Evolutionary conservation across 2,329 filamentous ascomycete genomes (phyloP).

Genomic region (Teratosphaeria viscida): DNA sequence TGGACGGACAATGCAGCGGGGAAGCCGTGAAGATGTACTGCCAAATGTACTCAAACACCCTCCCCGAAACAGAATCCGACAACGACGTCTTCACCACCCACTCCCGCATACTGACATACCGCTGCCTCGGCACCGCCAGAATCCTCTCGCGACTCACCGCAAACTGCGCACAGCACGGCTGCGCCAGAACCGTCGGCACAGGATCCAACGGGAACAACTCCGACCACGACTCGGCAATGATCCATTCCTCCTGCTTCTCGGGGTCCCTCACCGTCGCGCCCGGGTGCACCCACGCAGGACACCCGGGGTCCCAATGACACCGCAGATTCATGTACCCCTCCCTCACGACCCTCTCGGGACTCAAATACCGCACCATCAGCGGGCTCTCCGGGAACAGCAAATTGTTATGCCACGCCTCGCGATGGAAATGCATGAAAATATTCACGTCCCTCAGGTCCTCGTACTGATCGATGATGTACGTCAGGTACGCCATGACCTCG

Average conservation of each 20-base stretch:
- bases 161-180: conserved; percentile 56
- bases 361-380: conserved; percentile 36
- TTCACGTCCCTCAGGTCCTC: conserved; percentile 47
- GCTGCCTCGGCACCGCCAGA: conserved; percentile 40
- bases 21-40: conserved; percentile 49
- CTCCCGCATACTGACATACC: conserved; percentile 48
- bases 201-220: conserved; percentile 39
- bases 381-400: conserved; percentile 36
- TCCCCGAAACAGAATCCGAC: conserved; percentile 45
- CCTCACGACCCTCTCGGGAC: conserved; percentile 35
- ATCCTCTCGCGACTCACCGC: conserved; percentile 50
- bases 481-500: conserved; percentile 53
- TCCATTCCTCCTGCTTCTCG: conserved; percentile 34
- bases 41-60: conserved; percentile 56
- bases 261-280: conserved; percentile 26
- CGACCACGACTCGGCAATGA: conserved; percentile 36
- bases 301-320: conserved; percentile 45
- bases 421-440: conserved; percentile 53
- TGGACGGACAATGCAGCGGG: conserved; percentile 39
- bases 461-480: conserved; percentile 53
- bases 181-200: conserved; percentile 42
- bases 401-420: conserved; percentile 49
- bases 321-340: conserved; percentile 47
- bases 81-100: conserved; percentile 51
- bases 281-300: conserved; percentile 45